A percentile compares a stretch with the other conserved stretches of the same genome.
phyloP scores from a whole-genome alignment of 805 yeast species.

The Myxozyma kluyveri region DNA sequence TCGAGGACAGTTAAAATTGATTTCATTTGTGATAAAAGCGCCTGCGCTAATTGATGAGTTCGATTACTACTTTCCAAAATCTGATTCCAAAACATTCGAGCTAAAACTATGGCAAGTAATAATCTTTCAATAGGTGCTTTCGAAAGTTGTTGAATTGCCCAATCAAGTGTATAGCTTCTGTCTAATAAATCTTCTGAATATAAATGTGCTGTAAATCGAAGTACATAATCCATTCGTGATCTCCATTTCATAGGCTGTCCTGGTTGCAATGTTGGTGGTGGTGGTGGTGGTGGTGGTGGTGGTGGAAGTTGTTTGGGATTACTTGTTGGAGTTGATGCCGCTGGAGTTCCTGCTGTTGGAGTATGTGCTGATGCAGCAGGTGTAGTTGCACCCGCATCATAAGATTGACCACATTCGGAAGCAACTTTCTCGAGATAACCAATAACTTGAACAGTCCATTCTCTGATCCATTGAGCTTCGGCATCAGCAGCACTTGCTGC shows the following conservation, averaged over 20 bases:
- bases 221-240: background rate
- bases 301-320: background rate
- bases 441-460: constrained; percentile 85
- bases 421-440: constrained; percentile 56
- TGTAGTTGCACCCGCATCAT: constrained; percentile 1
- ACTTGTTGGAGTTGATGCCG: constrained; percentile 22
- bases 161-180: constrained; percentile 55
- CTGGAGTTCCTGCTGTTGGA: background rate
- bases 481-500: constrained; percentile 21
- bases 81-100: constrained; percentile 71
- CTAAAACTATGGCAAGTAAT: constrained; percentile 51
- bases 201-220: constrained; percentile 60
- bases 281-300: background rate
- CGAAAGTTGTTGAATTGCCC: constrained; percentile 58
- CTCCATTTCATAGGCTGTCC: constrained; percentile 39
- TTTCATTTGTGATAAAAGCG: constrained; percentile 47
- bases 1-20: constrained; percentile 38
- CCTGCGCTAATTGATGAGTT: constrained; percentile 64
- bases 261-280: no score
- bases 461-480: constrained; percentile 69
- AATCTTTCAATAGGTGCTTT: constrained; percentile 42
- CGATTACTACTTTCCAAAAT: constrained; percentile 54
- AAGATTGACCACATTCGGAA: constrained; percentile 41
- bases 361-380: background rate
- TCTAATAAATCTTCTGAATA: constrained; percentile 69